Evolutionary conservation across 306 rosid species (phyloP).

Genomic region (Canavalia gladiata): DNA sequence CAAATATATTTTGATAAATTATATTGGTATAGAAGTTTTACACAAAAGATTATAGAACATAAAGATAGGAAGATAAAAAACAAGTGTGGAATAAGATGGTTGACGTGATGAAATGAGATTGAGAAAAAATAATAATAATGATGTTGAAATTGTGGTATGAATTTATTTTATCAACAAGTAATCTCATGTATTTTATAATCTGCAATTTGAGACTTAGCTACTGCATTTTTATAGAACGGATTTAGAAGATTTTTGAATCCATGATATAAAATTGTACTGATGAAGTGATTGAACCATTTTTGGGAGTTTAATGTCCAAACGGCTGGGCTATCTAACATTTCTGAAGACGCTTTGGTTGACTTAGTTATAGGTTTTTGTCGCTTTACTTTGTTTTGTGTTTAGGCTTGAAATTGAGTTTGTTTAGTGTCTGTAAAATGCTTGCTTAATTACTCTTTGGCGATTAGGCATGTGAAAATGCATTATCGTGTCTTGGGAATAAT

Average conservation of each 20-base stretch:
- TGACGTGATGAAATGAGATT: no score
- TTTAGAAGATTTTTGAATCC: slow-evolving; percentile 5
- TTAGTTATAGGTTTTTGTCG: slow-evolving; percentile 5
- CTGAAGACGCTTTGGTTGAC: slow-evolving; percentile 16
- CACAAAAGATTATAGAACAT: no score
- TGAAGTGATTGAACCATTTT: neutral
- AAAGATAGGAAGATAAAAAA: no score
- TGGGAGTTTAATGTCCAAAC: neutral
- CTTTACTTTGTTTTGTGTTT: neutral
- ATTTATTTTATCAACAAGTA: no score
- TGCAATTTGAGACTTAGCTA: neutral
- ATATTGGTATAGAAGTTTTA: no score
- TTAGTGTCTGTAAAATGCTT: slow-evolving; percentile 26
- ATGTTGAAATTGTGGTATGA: no score
- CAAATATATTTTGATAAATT: no score
- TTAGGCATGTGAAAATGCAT: slow-evolving; percentile 82
- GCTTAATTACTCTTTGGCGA: slow-evolving; percentile 42
- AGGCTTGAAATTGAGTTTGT: slow-evolving; percentile 17
- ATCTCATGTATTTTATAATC: neutral
- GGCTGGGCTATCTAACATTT: neutral
- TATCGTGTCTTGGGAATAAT: slow-evolving; percentile 53
- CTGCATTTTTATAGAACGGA: neutral
- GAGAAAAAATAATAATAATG: no score
- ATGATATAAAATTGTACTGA: slow-evolving; percentile 4
- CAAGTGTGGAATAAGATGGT: no score